Evolutionary conservation across 495 filamentous ascomycete genomes (phyloP), one percentile per base, ranked within the genome.

Genomic region (Aspergillus homomorphus): DNA sequence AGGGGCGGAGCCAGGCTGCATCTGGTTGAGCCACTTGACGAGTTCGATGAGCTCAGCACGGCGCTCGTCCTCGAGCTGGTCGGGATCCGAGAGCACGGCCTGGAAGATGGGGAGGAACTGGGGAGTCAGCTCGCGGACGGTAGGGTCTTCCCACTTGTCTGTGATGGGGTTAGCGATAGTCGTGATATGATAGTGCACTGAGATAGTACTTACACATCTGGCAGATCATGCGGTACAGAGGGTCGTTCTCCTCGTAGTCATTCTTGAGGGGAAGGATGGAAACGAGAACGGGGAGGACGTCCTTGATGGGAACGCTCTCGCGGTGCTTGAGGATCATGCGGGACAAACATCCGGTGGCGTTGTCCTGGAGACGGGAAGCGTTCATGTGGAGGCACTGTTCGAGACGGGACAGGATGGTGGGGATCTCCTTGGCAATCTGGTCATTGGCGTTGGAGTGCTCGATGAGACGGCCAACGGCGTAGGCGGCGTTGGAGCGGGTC

Each of bases 171-270:
- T 70, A 66, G 69, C 28, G 8, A 59, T 22, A 43, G 52, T 15
- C 48, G 28, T 45, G 52, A 41, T 6, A 54, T 10, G 30, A 54
- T 48, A 9, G 26, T 20, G 41, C 41, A 5, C 46, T 16, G 21
- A 38, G 54, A 16, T n/a, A 44, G 45, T 22, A 83, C 89, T 80
- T 80, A 90, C 87, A 97, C 56, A 98, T 79, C 70, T 88, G 84
- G 69, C 90, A 86, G 66, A 98, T 83, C 84, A 90, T 92, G 63
- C 86, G 81, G 74, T 86, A 98, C 38, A 98, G 84, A 12, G 93
- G 90, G 59, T 89, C 87, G 77, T 98, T 98, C 83, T 98, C 94
- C 72, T 96, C 92, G 61, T 83, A 98, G 71, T 98, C 94, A 64
- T 96, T 92, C 76, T 89, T 91, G 64, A 98, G 76, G 23, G 94